Conservation (phyloP, 2,329 filamentous ascomycete species). For the Microdochium trichocladiopsis region DNA sequence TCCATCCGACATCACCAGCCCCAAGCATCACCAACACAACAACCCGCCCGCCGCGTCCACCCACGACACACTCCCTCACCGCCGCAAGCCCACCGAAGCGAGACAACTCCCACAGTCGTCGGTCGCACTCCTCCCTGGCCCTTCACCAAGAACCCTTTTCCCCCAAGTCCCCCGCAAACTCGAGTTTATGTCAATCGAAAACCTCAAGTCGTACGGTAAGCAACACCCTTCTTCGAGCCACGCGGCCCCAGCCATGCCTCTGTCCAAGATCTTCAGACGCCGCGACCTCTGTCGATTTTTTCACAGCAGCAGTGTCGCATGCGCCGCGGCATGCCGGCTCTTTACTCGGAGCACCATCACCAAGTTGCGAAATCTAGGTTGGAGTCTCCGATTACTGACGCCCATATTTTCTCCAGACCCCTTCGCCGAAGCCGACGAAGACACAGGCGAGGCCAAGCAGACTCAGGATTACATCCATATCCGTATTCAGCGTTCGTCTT, state of each 20-base stretch:
- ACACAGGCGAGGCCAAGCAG: conserved; percentile 91
- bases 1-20: no score
- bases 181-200: conserved; percentile 99
- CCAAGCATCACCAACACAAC: conserved; percentile 4
- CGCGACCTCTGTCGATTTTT: no score
- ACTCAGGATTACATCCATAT: conserved; percentile 99
- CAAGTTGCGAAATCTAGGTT: no score
- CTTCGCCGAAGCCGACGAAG: conserved; percentile 99
- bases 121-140: conserved; percentile 37
- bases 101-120: conserved; percentile 20
- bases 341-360: no score
- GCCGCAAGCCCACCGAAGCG: not conserved
- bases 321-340: no score
- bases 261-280: no score
- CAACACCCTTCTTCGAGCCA: conserved; percentile 17
- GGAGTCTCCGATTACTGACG: conserved; percentile 1
- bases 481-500: conserved; percentile 88
- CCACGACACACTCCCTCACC: not conserved
- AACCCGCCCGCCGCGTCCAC: not conserved
- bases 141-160: conserved; percentile 41
- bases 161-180: conserved; percentile 54
- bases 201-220: conserved; percentile 92
- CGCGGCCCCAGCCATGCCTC: not conserved
- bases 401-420: conserved; percentile 59
- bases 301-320: no score